Evolutionary conservation across 805 yeast species (phyloP).

Genomic region (Kregervanrija pseudodelftensis): DNA sequence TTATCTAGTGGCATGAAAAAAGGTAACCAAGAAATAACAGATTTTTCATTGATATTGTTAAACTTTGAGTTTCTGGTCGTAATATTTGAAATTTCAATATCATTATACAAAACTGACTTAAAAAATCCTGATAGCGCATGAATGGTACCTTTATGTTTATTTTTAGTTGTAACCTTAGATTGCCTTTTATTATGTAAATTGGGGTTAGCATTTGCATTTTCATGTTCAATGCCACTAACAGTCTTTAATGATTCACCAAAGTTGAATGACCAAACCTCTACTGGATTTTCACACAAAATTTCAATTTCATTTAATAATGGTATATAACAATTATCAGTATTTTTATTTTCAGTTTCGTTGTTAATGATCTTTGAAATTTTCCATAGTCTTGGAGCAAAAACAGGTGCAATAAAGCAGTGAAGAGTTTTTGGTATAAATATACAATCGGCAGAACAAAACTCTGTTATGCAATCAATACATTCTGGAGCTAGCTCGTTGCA

Average conservation of each 20-base stretch:
- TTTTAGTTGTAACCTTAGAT: slow-evolving; percentile 29
- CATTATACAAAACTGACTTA: slow-evolving; percentile 59
- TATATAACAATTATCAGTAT: slow-evolving; percentile 22
- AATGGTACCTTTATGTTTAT: slow-evolving; percentile 43
- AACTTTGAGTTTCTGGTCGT: slow-evolving; percentile 13
- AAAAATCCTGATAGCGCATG: slow-evolving; percentile 78
- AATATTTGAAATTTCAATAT: slow-evolving; percentile 44
- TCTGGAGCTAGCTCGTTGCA: slow-evolving; percentile 91
- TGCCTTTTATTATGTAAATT: slow-evolving; percentile 20
- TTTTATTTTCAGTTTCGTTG: slow-evolving; percentile 1
- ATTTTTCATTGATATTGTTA: not conserved
- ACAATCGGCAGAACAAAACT: slow-evolving; percentile 35
- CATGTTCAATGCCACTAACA: not conserved
- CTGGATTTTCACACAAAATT: slow-evolving; percentile 37
- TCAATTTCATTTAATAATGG: slow-evolving; percentile 30
- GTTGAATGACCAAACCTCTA: slow-evolving; percentile 53
- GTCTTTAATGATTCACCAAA: slow-evolving; percentile 27
- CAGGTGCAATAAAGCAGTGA: slow-evolving; percentile 58
- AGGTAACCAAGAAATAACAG: slow-evolving; percentile 62
- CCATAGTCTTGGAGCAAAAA: slow-evolving; percentile 49
- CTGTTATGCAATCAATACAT: slow-evolving; percentile 44
- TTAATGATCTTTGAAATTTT: slow-evolving; percentile 21
- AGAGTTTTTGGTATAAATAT: slow-evolving; percentile 58
- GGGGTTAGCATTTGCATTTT: not conserved
- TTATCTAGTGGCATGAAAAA: slow-evolving; percentile 51